These are phyloP conservation scores for Fusarium pseudocircinatum DNA, from an alignment of 2,329 filamentous ascomycete genomes.

Conservation along the genomic window DNA sequence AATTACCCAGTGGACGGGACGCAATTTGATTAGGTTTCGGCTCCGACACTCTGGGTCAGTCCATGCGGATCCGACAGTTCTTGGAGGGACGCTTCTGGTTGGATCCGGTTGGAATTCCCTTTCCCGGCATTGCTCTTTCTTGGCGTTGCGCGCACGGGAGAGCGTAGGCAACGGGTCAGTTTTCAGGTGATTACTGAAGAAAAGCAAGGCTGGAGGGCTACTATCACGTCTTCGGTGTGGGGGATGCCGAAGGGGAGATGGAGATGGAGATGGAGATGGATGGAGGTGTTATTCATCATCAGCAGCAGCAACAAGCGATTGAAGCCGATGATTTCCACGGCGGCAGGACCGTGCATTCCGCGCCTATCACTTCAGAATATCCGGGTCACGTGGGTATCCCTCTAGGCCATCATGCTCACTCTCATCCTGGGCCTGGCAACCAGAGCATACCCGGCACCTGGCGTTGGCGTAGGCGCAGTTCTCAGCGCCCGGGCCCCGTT, in stretches of 20 bases:
- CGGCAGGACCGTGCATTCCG: not conserved
- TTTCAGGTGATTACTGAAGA: not conserved
- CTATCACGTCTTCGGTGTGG: conserved; percentile 32
- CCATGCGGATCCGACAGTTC: conserved; percentile 7
- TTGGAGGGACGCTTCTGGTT: conserved; percentile 19
- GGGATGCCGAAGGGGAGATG: conserved; percentile 8
- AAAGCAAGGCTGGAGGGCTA: conserved; percentile 30
- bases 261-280: conserved; percentile 12
- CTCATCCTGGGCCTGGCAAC: not conserved
- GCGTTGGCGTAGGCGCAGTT: conserved; percentile 29
- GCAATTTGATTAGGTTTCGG: conserved; percentile 13
- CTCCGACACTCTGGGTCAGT: conserved; percentile 11
- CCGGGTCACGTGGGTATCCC: conserved; percentile 27
- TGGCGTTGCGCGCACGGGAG: not conserved
- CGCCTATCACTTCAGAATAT: conserved; percentile 2
- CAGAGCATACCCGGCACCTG: conserved; percentile 9
- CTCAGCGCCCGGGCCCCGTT: conserved; percentile 20
- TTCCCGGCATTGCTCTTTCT: conserved; percentile 8
- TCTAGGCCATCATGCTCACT: not conserved
- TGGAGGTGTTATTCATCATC: conserved; percentile 13
- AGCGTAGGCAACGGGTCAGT: not conserved
- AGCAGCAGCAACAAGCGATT: conserved; percentile 14
- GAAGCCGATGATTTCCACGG: conserved; percentile 22
- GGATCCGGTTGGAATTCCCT: conserved; percentile 17
- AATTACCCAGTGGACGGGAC: not conserved